A percentile compares a stretch with the other conserved stretches of the same genome.
Conservation (phyloP, 495 filamentous ascomycete species). For the Apiosordaria backusii region DNA sequence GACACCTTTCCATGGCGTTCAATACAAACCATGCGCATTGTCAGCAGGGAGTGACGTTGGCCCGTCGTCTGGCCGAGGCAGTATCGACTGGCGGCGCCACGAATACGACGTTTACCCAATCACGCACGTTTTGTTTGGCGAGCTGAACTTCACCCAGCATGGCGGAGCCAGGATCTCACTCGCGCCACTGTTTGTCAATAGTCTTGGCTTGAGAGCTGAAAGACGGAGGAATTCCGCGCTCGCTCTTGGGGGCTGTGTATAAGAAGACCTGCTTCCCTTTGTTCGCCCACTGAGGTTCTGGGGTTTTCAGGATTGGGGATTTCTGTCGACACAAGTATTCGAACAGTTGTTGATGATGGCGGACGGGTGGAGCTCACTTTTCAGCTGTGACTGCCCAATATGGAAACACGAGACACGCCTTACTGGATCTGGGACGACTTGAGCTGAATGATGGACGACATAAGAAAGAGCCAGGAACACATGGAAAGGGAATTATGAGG, state of each 20-base stretch:
- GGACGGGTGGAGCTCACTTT: neutral
- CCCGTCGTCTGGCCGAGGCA: neutral
- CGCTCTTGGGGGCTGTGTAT: neutral
- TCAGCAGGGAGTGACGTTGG: conserved; percentile 21
- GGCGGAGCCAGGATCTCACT: neutral
- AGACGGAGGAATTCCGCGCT: conserved; percentile 6
- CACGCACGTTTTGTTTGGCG: conserved; percentile 6
- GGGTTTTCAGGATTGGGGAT: neutral
- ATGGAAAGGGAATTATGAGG: neutral
- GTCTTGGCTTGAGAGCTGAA: conserved; percentile 14
- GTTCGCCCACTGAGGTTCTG: neutral
- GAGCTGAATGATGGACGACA: neutral
- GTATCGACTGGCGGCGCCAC: conserved; percentile 8
- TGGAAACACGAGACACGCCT: neutral
- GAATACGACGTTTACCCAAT: conserved; percentile 16
- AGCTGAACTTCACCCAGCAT: conserved; percentile 16
- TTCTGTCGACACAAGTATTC: neutral
- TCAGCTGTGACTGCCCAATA: neutral
- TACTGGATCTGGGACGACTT: neutral
- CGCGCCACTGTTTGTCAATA: conserved; percentile 4
- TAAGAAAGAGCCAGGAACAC: neutral
- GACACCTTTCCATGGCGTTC: neutral
- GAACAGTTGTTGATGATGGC: neutral
- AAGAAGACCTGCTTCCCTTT: neutral
- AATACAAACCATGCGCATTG: neutral